Base-by-base conservation (phyloP, 768 basidiomycete genomes). In the Lepiota venenata region DNA sequence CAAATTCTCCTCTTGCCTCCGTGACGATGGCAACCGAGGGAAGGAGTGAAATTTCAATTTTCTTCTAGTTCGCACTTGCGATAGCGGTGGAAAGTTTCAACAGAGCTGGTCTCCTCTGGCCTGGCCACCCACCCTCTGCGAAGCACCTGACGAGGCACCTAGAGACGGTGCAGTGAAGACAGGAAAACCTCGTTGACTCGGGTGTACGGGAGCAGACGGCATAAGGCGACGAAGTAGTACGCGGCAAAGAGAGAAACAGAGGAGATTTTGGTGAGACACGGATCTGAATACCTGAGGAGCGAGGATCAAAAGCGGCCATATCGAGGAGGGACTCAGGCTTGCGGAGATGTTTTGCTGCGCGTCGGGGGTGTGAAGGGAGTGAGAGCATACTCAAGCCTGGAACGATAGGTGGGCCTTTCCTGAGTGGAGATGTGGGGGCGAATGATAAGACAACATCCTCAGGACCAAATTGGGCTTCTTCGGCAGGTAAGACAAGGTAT, bases 401-500 rank as follows among this genome's bases (percentile, higher is more conserved):
- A 0, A 71, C 71, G 5, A 70, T 69, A 58, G 74, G 69, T 37
- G 64, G 64, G 10, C 69, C 67, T 37, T 64, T 66, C 42, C 72
- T 71, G 45, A 32, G 39, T 14, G 52, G 52, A 10, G 52, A 54
- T 18, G 29, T 18, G 3, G 37, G 52, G 15, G 59, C 57, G 57
- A 64, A 62, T 15, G 68, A 68, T 44, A 71, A 68, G 2, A 69
- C 59, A 35, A 56, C 56, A 4, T 62, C 62, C 16, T 57, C 54
- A 18, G 58, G 62, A 25, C 62, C 57, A 16, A 46, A 51, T 15
- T 58, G 63, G 4, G 63, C 56, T 38, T 65, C 57, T 39, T 75
- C 72, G 57, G 62, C 59, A 4, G 66, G 60, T 2, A 64, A 62
- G 21, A 84, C 70, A 29, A 81, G 64, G 58, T 77, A 76, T 14